Base-by-base conservation (phyloP, 2,329 filamentous ascomycete species). In the Xylaria sp. region DNA sequence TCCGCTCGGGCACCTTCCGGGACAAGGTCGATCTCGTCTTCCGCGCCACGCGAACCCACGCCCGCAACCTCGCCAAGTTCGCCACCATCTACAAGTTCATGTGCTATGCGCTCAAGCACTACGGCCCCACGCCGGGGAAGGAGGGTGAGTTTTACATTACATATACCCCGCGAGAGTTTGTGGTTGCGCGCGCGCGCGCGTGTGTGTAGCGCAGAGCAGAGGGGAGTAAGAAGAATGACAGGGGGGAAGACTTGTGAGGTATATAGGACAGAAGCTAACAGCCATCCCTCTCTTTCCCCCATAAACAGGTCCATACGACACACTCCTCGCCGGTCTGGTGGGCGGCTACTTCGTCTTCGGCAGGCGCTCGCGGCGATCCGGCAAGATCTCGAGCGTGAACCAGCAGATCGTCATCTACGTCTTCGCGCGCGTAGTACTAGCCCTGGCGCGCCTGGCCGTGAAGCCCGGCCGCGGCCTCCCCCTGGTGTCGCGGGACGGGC, bases 381-480 rank as follows among this genome's bases (percentile, higher is more conserved):
- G 90, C 73, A 86, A 87, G 78, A 89, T 93, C 75, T 92, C 90
- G 68, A 91, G 89, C 70, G 91, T 97, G 69, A 97, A 90, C 81
- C 93, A 97, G 84, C 95, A 99, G 85, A 99, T 99, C 78, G 94
- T 97, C 79, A 92, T 98, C 74, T 99, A 99, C 83, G 92, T 99
- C 69, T 97, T 97, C 77, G 96, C 96, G 54, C 90, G 96, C 71
- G 96, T 97, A 17, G 86, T 91, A 67, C 87, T 99, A 38, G 93
- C 92, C 9, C 82, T 96, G 27, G 96, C 94, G 36, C 93, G 93
- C 76, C 83, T 98, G 65, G 88, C 92, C 63, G 89, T 98, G 69
- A 90, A 93, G 79, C 87, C 87, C 1, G 83, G 83, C 49, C 75
- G 76, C 64, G 85, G 85, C 61, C 74, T 89, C 65, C 81, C 86